A percentile compares a stretch with the other conserved stretches of the same genome.
Conservation (phyloP, 2,329 filamentous ascomycete genomes). For the Paraphoma chrysanthemicola region DNA sequence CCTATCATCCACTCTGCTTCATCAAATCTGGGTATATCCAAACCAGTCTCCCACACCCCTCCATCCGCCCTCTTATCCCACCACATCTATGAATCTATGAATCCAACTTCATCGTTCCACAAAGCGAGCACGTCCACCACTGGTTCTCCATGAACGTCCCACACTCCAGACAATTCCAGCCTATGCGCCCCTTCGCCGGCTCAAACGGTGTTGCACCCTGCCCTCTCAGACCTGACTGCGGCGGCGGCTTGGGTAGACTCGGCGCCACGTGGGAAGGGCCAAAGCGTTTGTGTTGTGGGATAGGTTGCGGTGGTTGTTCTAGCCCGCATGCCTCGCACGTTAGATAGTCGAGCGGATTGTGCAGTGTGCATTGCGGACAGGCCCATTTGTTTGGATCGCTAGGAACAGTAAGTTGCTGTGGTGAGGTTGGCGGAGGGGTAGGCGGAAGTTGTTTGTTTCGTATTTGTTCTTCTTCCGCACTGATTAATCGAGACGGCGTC, state of each 20-base stretch:
- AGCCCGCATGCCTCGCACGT: conserved; percentile 67
- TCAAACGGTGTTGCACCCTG: conserved; percentile 49
- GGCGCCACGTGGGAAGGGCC: conserved; percentile 29
- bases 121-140: conserved; percentile 70
- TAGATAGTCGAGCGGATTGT: conserved; percentile 66
- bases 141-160: conserved; percentile 68
- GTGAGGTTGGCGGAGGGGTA: conserved; percentile 37
- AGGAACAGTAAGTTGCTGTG: conserved; percentile 24
- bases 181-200: conserved; percentile 57
- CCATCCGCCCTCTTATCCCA: background rate
- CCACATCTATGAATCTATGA: conserved; percentile 30
- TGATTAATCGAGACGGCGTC: conserved; percentile 33
- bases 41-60: background rate
- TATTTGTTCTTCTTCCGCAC: conserved; percentile 32
- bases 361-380: conserved; percentile 67
- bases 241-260: conserved; percentile 39
- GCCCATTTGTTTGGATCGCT: conserved; percentile 58
- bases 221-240: conserved; percentile 33
- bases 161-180: conserved; percentile 66
- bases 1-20: background rate
- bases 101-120: conserved; percentile 63
- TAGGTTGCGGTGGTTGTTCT: conserved; percentile 58
- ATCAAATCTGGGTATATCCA: no score
- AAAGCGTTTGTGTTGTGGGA: conserved; percentile 41
- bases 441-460: conserved; percentile 36